Conservation (phyloP, 1,284 basidiomycete species). For the Testicularia cyperi region DNA sequence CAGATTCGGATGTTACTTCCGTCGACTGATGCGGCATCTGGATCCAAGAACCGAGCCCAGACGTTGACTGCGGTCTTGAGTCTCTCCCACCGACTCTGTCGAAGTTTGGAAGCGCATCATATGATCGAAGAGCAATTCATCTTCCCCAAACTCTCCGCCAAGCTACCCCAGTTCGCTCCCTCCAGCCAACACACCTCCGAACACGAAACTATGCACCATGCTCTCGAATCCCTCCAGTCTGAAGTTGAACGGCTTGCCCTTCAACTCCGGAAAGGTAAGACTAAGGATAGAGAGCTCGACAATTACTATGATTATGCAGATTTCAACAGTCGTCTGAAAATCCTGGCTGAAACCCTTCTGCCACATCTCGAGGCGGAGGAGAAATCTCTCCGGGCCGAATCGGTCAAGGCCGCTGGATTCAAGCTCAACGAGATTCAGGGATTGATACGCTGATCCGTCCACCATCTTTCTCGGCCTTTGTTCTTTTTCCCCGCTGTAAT, state of each 20-base stretch:
- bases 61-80: constrained; percentile 20
- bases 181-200: constrained; percentile 33
- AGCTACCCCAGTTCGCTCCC: constrained; percentile 44
- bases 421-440: constrained; percentile 21
- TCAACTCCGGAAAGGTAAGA: constrained; percentile 5
- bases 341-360: constrained; percentile 26
- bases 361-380: constrained; percentile 47
- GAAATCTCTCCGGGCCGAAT: constrained; percentile 25
- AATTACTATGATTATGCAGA: constrained; percentile 29
- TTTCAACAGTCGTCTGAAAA: constrained; percentile 9
- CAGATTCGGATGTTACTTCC: constrained; percentile 24
- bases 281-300: constrained; percentile 6
- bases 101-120: constrained; percentile 47
- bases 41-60: constrained; percentile 7
- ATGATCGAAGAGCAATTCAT: constrained; percentile 50
- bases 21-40: constrained; percentile 1
- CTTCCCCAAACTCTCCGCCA: constrained; percentile 46
- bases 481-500: too few species aligned
- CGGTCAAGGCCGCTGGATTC: constrained; percentile 37
- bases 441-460: constrained; percentile 26
- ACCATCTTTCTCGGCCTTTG: too few species aligned
- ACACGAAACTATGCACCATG: constrained; percentile 36
- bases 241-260: constrained; percentile 11
- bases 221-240: constrained; percentile 14
- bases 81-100: constrained; percentile 9